Percentiles rank a stretch among this genome's conserved stretches.
Evolutionary conservation across 2,329 filamentous ascomycete species (phyloP).

Genomic region (Sordariomycetes sp.): DNA sequence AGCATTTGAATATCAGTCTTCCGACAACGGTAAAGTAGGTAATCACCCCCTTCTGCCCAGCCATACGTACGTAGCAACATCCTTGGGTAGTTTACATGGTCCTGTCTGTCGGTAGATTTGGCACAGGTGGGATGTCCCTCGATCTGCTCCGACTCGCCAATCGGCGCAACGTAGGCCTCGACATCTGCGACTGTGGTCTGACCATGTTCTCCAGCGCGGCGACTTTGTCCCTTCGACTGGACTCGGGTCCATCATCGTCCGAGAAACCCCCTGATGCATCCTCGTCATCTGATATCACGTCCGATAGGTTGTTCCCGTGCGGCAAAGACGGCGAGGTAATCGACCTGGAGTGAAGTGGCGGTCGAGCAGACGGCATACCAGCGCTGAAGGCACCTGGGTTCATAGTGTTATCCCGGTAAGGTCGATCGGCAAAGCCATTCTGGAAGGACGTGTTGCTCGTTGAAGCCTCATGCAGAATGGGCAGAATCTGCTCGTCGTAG

Average conservation of each 20-base stretch:
- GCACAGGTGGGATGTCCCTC: conserved; percentile 25
- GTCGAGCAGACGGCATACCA: conserved; percentile 36
- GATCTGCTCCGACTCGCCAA: conserved; percentile 21
- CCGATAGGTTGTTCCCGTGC: conserved; percentile 43
- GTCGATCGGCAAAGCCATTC: conserved; percentile 74
- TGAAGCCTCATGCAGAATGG: conserved; percentile 79
- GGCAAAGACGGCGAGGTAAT: conserved; percentile 70
- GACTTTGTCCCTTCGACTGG: conserved; percentile 30
- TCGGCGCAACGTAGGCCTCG: conserved; percentile 31
- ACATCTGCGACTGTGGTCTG: conserved; percentile 46
- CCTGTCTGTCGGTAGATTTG: conserved; percentile 7
- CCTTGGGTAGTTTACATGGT: too few relatives aligned
- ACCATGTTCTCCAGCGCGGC: conserved; percentile 55
- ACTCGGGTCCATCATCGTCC: conserved; percentile 48
- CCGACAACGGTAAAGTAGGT: too few relatives aligned
- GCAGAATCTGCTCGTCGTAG: conserved; percentile 88
- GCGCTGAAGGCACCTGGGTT: conserved; percentile 49
- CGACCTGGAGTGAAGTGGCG: conserved; percentile 69
- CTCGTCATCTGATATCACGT: conserved; percentile 71
- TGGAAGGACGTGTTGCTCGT: conserved; percentile 70
- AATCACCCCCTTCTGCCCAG: too few relatives aligned
- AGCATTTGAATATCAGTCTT: too few relatives aligned
- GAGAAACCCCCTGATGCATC: conserved; percentile 65
- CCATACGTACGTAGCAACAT: too few relatives aligned
- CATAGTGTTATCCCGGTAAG: conserved; percentile 55